Evolutionary conservation across 208 protist genomes (phyloP).

Genomic region (Acanthamoeba castellanii): DNA sequence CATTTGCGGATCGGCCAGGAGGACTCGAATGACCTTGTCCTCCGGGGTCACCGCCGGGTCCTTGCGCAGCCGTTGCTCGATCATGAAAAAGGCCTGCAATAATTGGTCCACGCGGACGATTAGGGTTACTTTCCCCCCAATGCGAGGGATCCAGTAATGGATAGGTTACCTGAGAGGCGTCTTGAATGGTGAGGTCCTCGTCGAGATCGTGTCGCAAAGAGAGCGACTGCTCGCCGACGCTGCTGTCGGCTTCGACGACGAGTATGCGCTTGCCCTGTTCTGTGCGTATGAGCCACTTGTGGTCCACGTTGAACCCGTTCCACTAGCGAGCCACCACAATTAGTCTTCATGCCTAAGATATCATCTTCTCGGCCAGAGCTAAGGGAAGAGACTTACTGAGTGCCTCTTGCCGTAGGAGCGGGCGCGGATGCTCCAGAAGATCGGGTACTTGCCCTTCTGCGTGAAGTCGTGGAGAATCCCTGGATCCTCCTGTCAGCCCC

Average conservation of each 20-base stretch:
- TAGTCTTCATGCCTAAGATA: too few species aligned
- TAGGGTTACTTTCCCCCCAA: neutral
- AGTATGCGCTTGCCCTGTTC: slow-evolving; percentile 12
- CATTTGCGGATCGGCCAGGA: slow-evolving; percentile 9
- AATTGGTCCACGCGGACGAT: neutral
- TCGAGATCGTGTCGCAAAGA: neutral
- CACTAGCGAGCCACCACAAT: neutral
- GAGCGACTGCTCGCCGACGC: neutral
- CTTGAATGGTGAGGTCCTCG: neutral
- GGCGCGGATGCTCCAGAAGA: slow-evolving; percentile 33
- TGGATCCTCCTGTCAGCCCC: neutral
- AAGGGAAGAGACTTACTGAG: neutral
- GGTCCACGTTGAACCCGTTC: neutral
- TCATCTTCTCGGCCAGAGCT: neutral
- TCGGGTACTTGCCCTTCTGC: neutral
- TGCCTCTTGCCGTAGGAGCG: slow-evolving; percentile 18
- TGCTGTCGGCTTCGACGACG: slow-evolving; percentile 9
- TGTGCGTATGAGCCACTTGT: slow-evolving; percentile 17
- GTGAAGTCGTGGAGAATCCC: neutral
- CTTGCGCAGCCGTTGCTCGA: neutral
- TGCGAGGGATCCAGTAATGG: too few species aligned
- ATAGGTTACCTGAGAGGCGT: neutral
- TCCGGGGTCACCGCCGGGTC: neutral
- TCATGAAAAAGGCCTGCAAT: slow-evolving; percentile 22
- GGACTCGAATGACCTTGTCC: slow-evolving; percentile 4